phyloP scores from a whole-genome alignment of 495 filamentous ascomycete genomes.

The Penicillium psychrofluorescens region DNA sequence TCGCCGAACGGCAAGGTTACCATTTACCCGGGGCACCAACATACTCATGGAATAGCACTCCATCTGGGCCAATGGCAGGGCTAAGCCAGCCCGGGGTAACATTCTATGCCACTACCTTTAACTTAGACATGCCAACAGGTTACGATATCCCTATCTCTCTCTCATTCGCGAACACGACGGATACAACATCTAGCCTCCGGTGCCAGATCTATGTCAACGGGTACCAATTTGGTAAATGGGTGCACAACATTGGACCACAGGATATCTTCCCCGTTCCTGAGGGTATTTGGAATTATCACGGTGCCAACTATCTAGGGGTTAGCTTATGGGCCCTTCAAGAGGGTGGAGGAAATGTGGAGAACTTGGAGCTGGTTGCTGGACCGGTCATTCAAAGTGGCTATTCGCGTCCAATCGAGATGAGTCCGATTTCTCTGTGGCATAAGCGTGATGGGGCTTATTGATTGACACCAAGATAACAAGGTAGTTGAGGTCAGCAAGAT shows the following conservation, averaged over 20 bases:
- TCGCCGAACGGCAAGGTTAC: constrained; percentile 63
- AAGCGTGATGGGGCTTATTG: background rate
- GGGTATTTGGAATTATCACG: constrained; percentile 60
- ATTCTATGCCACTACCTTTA: constrained; percentile 56
- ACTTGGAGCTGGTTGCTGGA: constrained; percentile 39
- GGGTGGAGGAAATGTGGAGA: constrained; percentile 49
- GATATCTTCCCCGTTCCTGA: constrained; percentile 59
- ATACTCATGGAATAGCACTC: constrained; percentile 27
- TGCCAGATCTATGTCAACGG: constrained; percentile 69
- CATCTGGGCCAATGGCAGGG: constrained; percentile 44
- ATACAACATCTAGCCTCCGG: constrained; percentile 35
- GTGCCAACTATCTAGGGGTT: constrained; percentile 53
- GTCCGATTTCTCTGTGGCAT: background rate
- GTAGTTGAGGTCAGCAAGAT: no score
- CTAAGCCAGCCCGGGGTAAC: constrained; percentile 47
- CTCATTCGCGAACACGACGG: constrained; percentile 45
- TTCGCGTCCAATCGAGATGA: background rate
- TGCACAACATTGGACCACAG: constrained; percentile 63
- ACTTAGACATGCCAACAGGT: constrained; percentile 46
- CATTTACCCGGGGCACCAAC: constrained; percentile 58
- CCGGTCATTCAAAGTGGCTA: background rate
- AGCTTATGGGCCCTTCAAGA: constrained; percentile 58
- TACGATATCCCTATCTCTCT: constrained; percentile 60
- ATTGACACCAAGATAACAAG: background rate
- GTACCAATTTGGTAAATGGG: constrained; percentile 66